Evolutionary conservation across 2,329 filamentous ascomycete species (phyloP).

Genomic region (Periconia sp.): DNA sequence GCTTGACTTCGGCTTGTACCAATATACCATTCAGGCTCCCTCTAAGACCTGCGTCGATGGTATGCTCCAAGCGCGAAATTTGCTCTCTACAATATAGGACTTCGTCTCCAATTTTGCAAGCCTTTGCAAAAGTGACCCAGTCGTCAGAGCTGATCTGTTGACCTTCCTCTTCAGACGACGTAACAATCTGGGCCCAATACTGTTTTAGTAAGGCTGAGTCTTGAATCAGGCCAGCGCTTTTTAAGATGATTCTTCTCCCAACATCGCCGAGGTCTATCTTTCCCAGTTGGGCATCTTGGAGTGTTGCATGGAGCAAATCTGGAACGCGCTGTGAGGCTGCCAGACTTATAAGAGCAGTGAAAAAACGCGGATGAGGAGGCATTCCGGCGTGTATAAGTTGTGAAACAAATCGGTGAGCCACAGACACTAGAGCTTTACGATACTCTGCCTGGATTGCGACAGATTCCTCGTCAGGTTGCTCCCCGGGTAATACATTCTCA

Average conservation of each 20-base stretch:
- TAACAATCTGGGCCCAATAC: conserved; percentile 32
- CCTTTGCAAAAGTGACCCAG: conserved; percentile 38
- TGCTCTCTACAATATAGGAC: conserved; percentile 29
- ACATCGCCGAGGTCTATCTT: conserved; percentile 22
- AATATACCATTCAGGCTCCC: not conserved
- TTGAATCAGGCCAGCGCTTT: conserved; percentile 30
- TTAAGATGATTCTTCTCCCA: conserved; percentile 24
- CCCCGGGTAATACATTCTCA: conserved; percentile 29
- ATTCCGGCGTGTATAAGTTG: conserved; percentile 33
- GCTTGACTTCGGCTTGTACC: not conserved
- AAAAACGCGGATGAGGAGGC: conserved; percentile 16
- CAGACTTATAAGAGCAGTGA: conserved; percentile 32
- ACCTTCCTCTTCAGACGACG: conserved; percentile 22
- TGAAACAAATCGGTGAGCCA: conserved; percentile 27
- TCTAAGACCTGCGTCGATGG: conserved; percentile 14
- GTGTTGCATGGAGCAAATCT: conserved; percentile 22
- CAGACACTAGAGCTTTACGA: conserved; percentile 24
- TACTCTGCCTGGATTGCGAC: conserved; percentile 17
- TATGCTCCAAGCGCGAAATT: conserved; percentile 23
- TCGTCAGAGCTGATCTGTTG: conserved; percentile 24
- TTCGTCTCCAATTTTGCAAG: conserved; percentile 27
- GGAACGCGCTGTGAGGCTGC: conserved; percentile 30
- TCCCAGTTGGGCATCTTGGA: conserved; percentile 26
- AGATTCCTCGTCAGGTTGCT: conserved; percentile 17
- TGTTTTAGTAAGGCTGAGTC: conserved; percentile 27